These are phyloP conservation scores for Coemansia biformis DNA, from an alignment of 192 early-diverging fungal genomes.

Conservation along the genomic window DNA sequence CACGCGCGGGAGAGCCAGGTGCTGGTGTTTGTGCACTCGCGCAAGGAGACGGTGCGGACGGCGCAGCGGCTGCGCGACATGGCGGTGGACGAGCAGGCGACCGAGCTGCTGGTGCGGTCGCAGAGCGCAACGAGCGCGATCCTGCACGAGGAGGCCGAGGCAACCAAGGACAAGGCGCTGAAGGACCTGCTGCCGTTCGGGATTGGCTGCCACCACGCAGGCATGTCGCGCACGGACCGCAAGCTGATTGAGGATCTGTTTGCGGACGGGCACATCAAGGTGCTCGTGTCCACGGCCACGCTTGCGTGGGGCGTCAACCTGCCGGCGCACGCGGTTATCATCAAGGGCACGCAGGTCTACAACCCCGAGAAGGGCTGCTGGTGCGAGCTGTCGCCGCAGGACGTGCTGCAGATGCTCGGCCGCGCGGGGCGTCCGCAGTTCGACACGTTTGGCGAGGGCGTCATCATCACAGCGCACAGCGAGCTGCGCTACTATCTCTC, in stretches of 20 bases:
- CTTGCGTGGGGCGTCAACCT: slow-evolving; percentile 99
- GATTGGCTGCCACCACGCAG: slow-evolving; percentile 95
- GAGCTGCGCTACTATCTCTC: slow-evolving; percentile 96
- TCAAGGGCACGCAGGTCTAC: slow-evolving; percentile 98
- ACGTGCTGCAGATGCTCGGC: slow-evolving; percentile 98
- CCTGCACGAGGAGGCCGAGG: slow-evolving; percentile 71
- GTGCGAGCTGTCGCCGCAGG: slow-evolving; percentile 92
- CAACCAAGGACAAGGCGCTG: slow-evolving; percentile 77
- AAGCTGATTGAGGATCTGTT: slow-evolving; percentile 93
- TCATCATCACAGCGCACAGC: slow-evolving; percentile 89
- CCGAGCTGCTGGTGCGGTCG: slow-evolving; percentile 72
- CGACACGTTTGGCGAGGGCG: slow-evolving; percentile 92
- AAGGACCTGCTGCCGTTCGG: slow-evolving; percentile 90
- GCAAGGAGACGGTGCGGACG: slow-evolving; percentile 96
- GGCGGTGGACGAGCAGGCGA: slow-evolving; percentile 83
- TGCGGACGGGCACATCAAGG: slow-evolving; percentile 81
- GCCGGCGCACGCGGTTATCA: slow-evolving; percentile 96
- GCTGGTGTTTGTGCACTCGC: slow-evolving; percentile 93
- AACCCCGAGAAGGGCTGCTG: slow-evolving; percentile 91
- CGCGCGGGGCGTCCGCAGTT: slow-evolving; percentile 95
- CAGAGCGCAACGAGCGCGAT: slow-evolving; percentile 83
- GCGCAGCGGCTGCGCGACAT: slow-evolving; percentile 88
- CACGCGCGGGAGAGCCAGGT: slow-evolving; percentile 81
- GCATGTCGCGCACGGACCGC: slow-evolving; percentile 87
- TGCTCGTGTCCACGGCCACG: slow-evolving; percentile 93